Conservation (phyloP, 2,329 filamentous ascomycete genomes). For the Pseudophaeomoniella oleicola region DNA sequence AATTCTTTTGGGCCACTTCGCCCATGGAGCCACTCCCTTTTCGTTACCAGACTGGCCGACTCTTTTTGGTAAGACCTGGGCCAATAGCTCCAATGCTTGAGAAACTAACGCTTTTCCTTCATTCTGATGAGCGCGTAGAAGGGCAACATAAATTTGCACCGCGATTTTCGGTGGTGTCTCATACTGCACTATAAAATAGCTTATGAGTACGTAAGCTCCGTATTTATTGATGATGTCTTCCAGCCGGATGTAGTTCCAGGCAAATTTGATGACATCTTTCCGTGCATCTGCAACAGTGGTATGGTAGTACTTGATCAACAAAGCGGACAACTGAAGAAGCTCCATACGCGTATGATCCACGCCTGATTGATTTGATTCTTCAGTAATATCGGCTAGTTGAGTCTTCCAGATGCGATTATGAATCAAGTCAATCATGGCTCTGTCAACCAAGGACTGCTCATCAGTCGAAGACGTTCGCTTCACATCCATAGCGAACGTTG, state of each 20-base stretch:
- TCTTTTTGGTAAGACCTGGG: slow-evolving; percentile 81
- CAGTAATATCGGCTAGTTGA: slow-evolving; percentile 64
- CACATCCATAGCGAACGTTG: slow-evolving; percentile 90
- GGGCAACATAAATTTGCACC: slow-evolving; percentile 81
- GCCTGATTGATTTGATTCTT: slow-evolving; percentile 70
- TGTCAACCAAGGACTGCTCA: slow-evolving; percentile 59
- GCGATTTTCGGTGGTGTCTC: slow-evolving; percentile 95
- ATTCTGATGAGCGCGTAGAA: slow-evolving; percentile 86
- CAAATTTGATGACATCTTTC: slow-evolving; percentile 98
- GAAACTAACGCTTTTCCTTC: slow-evolving; percentile 85
- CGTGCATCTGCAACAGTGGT: slow-evolving; percentile 75
- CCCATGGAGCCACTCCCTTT: slow-evolving; percentile 67
- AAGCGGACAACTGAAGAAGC: slow-evolving; percentile 80
- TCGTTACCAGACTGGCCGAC: slow-evolving; percentile 45
- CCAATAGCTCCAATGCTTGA: slow-evolving; percentile 84
- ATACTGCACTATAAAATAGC: slow-evolving; percentile 94
- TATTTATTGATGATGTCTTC: slow-evolving; percentile 99
- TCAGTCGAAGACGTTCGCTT: slow-evolving; percentile 60
- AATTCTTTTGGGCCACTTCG: slow-evolving; percentile 77
- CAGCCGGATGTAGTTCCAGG: slow-evolving; percentile 96
- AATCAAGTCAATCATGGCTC: slow-evolving; percentile 73
- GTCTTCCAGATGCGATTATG: slow-evolving; percentile 90
- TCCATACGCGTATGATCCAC: slow-evolving; percentile 96
- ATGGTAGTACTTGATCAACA: slow-evolving; percentile 91
- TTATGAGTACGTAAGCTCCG: slow-evolving; percentile 90